phyloP scores from a whole-genome alignment of 495 filamentous ascomycete genomes.

The Talaromyces wortmannii region DNA sequence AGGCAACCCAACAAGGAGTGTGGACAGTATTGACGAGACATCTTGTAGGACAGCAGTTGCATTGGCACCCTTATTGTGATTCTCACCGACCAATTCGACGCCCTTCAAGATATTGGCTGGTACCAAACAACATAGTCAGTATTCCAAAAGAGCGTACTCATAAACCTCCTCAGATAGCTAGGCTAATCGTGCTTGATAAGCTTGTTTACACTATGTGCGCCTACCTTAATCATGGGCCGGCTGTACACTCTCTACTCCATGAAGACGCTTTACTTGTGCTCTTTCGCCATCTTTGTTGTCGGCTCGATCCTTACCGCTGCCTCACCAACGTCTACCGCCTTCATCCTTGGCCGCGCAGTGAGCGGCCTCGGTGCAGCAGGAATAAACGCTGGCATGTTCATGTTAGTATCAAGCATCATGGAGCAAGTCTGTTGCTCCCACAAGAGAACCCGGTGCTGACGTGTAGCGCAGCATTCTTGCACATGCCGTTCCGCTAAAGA shows the following conservation, averaged over 20 bases:
- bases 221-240: conserved; percentile 5
- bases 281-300: conserved; percentile 5
- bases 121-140: conserved; percentile 9
- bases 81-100: conserved; percentile 13
- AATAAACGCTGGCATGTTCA: conserved; percentile 5
- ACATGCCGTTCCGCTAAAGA: conserved; percentile 1
- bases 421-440: neutral
- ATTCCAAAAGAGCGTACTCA: neutral
- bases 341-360: conserved; percentile 10
- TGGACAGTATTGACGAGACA: conserved; percentile 8
- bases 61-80: conserved; percentile 14
- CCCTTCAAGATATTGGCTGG: conserved; percentile 8
- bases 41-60: conserved; percentile 10
- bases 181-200: neutral
- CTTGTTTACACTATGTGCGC: conserved; percentile 4
- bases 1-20: neutral
- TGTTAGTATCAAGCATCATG: conserved; percentile 1
- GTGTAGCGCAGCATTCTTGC: conserved; percentile 3
- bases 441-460: neutral
- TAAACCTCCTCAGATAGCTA: neutral
- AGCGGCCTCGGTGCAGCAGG: conserved; percentile 10
- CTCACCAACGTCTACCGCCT: conserved; percentile 5
- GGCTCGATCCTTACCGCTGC: conserved; percentile 7
- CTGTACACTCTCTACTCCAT: conserved; percentile 8
- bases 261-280: conserved; percentile 7